Evolutionary conservation across 2,329 filamentous ascomycete species (phyloP).

Genomic region (Clarireedia monteithiana): DNA sequence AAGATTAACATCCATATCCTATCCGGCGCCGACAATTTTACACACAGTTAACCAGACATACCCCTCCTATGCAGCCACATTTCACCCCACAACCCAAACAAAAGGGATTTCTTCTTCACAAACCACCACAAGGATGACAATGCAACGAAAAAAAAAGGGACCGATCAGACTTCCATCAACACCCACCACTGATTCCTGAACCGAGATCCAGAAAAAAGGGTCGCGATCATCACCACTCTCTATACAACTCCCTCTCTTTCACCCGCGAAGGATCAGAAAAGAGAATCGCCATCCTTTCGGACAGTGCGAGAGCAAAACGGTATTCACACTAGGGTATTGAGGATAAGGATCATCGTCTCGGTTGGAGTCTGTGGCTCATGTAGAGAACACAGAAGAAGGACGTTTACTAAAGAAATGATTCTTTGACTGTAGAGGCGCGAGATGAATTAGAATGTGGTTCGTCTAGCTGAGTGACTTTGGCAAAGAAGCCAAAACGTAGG

Average conservation of each 20-base stretch:
- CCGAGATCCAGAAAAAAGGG: slow-evolving; percentile 67
- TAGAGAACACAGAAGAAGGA: slow-evolving; percentile 84
- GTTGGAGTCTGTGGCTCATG: slow-evolving; percentile 89
- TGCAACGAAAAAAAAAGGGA: slow-evolving; percentile 44
- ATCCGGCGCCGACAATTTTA: no score
- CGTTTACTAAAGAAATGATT: slow-evolving; percentile 85
- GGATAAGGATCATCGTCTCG: slow-evolving; percentile 92
- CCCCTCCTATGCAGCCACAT: background rate
- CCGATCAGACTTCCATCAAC: slow-evolving; percentile 87
- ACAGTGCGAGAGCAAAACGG: slow-evolving; percentile 49
- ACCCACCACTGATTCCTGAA: slow-evolving; percentile 69
- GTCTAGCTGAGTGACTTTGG: background rate
- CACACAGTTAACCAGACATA: no score
- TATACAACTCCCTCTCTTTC: slow-evolving; percentile 48
- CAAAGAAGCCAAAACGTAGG: background rate
- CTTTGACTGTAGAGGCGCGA: background rate
- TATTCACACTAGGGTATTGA: slow-evolving; percentile 85
- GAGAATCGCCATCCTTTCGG: slow-evolving; percentile 17
- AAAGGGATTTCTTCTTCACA: background rate
- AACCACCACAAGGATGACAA: background rate
- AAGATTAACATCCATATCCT: no score
- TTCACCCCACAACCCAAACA: background rate
- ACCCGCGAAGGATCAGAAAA: background rate
- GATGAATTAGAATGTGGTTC: background rate
- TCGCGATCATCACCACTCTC: slow-evolving; percentile 94